Evolutionary conservation across 108 stramenopile species (phyloP), one percentile per base, ranked within the genome.

Genomic region (Skeletonema grethae): DNA sequence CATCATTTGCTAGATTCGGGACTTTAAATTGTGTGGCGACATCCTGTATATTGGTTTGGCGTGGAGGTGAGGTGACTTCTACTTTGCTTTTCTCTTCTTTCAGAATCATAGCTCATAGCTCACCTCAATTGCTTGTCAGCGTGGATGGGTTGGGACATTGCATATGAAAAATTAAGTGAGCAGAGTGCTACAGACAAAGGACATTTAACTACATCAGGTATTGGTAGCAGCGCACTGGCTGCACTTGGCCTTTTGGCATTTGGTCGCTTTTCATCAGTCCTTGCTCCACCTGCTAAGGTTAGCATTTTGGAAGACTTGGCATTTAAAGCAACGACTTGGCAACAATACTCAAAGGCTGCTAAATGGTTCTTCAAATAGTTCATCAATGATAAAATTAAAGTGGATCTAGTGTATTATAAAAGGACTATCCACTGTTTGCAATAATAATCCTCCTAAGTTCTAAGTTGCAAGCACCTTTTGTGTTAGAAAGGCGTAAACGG

Each of bases 401-500:
- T 38, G 9, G 36, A 28, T 28, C 25, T 28, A 28, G 0, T 28
- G 25, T 1, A 0, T 28, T 28, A 28, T 1, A 28, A 28, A 28
- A 28, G 25, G 1, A 28, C 25, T 28, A 28, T 28, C 25, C 25
- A 1, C 0, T 28, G 25, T 28, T 1, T 38, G 11, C 10, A 38
- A 38, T 8, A 9, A 10, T 38, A 38, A 38, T 38, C 10, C 9
- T n/a, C n/a, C n/a, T n/a, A n/a, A n/a, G n/a, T n/a, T n/a, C 36
- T 10, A 38, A 38, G 36, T 38, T 11, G 2, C 36, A 38, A 38
- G 10, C 36, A 11, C 36, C 34, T 72, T 62, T 53, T 41, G 36
- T 82, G 31, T 82, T 84, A 93, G 69, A 93, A 86, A 2, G 92
- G 88, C 22, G 83, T 82, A 74, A 90, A 93, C 24, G 66, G 69